Conservation (phyloP, 169 alveolate genomes). For the Plasmodium ovale region DNA sequence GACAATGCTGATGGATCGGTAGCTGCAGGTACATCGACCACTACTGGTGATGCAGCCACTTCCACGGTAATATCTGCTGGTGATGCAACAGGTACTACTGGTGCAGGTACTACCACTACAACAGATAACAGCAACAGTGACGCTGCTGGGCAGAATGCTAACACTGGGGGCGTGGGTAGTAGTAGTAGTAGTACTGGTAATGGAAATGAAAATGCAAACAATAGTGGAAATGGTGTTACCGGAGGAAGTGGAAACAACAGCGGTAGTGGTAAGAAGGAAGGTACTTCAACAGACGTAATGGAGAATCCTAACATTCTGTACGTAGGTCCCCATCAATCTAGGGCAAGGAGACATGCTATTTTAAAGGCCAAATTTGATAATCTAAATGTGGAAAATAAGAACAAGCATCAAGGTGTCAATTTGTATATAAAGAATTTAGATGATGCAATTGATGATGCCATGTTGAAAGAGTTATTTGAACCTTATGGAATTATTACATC, state of each 20-base stretch:
- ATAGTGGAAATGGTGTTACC: background rate
- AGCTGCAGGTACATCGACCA: background rate
- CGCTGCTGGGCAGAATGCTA: background rate
- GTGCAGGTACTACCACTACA: background rate
- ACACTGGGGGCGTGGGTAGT: background rate
- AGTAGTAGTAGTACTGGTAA: background rate
- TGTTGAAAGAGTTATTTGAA: conserved; percentile 90
- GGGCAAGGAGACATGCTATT: conserved; percentile 91
- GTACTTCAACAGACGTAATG: conserved; percentile 1
- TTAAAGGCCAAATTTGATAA: conserved; percentile 90
- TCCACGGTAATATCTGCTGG: background rate
- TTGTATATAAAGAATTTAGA: conserved; percentile 94
- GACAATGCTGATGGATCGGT: background rate
- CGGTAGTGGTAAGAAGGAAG: conserved; percentile 10
- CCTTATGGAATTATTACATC: conserved; percentile 93
- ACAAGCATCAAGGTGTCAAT: conserved; percentile 90
- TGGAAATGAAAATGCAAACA: background rate
- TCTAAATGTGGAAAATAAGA: conserved; percentile 79
- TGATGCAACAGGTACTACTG: background rate
- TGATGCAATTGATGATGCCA: conserved; percentile 91
- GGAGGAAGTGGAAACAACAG: conserved; percentile 4
- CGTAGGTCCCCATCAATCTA: conserved; percentile 93
- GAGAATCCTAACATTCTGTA: conserved; percentile 77
- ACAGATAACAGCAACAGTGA: background rate
- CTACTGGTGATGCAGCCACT: background rate